Base-by-base conservation (phyloP, 257 asterid genomes). In the Solanum tarijense region DNA sequence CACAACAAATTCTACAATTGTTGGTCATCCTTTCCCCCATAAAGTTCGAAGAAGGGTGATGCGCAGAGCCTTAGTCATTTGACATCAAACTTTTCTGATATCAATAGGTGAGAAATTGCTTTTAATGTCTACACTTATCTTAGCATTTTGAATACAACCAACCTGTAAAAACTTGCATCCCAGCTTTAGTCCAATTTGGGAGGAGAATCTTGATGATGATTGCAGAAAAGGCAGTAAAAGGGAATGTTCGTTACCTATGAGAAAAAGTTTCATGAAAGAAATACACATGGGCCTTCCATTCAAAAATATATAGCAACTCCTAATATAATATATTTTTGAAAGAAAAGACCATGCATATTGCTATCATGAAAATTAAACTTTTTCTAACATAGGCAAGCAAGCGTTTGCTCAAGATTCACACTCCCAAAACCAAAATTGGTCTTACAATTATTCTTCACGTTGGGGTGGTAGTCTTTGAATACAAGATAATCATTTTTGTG, bases 211-310 rank as follows among this genome's bases (percentile, higher is more conserved):
- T 79, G 65, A 79, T 43, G 84, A 25, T 79, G 84, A 79, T 43
- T 43, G 43, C 25, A 25, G 13, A 79, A 43, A 79, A 79, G 38
- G n/a, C 84, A 8, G 25, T 46, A 79, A 32, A 41, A 43, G 84
- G 29, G n/a, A 79, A 27, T 41, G 84, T 21, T 43, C 65, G 14
- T 79, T 14, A 46, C 84, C 66, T n/a, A 79, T 39, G 84, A 79
- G 84, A 79, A 86, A 52, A 52, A 86, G 76, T 86, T 79, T 2
- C 14, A n/a, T 10, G 68, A 86, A 5, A 4, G 48, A 31, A 36
- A 69, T 60, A 81, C 81, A 86, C 89, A 71, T 82, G 90, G 82
- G 81, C 62, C 85, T 89, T 89, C 43, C 90, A 89, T 89, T 89
- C 90, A 89, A 89, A 89, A 89, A 89, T 20, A 88, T 88, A 86